These are phyloP conservation scores for Acanthamoeba triangularis DNA, from an alignment of 208 protist species.

Conservation along the genomic window DNA sequence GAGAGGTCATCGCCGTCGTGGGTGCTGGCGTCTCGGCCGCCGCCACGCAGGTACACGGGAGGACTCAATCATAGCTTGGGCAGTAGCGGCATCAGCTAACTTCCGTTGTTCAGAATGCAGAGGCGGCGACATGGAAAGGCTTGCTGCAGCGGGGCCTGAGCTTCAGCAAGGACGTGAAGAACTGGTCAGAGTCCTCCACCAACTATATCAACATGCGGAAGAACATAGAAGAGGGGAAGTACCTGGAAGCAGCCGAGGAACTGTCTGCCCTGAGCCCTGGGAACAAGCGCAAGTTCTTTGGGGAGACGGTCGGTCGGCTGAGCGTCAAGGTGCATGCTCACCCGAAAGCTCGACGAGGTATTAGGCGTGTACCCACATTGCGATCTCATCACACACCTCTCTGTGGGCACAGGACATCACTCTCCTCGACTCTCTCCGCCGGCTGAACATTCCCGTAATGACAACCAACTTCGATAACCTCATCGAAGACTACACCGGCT, in stretches of 20 bases:
- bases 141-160: background rate
- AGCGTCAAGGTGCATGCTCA: background rate
- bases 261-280: background rate
- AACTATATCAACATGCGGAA: background rate
- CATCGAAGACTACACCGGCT: conserved; percentile 36
- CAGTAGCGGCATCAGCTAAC: background rate
- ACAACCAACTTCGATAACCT: conserved; percentile 60
- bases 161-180: conserved; percentile 32
- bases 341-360: too few relatives aligned
- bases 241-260: conserved; percentile 14
- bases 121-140: conserved; percentile 34
- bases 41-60: background rate
- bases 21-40: conserved; percentile 31
- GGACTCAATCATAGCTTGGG: too few relatives aligned
- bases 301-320: conserved; percentile 7
- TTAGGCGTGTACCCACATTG: background rate
- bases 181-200: background rate
- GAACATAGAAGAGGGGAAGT: conserved; percentile 13
- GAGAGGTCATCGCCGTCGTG: conserved; percentile 46
- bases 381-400: background rate
- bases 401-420: background rate
- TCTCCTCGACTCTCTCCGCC: background rate
- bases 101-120: background rate
- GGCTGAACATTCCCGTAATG: conserved; percentile 34
- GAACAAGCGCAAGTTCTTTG: conserved; percentile 60